phyloP scores from a whole-genome alignment of 2,329 filamentous ascomycete genomes.

The Penicillium glabrum region DNA sequence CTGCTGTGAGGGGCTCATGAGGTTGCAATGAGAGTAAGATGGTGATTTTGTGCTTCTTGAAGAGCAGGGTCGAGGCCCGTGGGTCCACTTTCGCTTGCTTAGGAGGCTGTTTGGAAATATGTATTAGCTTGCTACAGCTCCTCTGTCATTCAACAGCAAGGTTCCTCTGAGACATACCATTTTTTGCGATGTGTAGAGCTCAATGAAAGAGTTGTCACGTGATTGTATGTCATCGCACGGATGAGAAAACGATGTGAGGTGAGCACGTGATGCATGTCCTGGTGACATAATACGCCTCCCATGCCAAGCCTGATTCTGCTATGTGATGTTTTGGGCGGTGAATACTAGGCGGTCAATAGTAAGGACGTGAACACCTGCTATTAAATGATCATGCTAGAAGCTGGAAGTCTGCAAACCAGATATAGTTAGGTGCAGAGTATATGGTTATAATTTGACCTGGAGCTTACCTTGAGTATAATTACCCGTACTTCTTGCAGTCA shows the following conservation, averaged over 20 bases:
- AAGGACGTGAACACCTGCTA: no score
- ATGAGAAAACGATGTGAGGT: not conserved
- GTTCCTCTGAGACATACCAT: not conserved
- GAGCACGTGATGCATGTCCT: not conserved
- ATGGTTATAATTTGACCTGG: not conserved
- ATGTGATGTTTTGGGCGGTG: not conserved
- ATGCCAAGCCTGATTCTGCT: no score
- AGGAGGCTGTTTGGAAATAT: conserved; percentile 10
- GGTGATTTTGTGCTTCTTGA: conserved; percentile 72
- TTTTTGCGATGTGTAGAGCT: not conserved
- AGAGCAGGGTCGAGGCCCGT: conserved; percentile 63
- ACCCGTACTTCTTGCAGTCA: not conserved
- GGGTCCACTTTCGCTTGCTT: conserved; percentile 35
- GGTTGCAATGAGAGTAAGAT: conserved; percentile 67
- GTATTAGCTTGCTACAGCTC: not conserved
- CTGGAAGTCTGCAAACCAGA: not conserved
- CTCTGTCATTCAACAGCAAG: not conserved
- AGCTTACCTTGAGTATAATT: not conserved
- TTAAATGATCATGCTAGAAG: not conserved
- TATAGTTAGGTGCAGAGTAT: not conserved
- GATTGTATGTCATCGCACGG: not conserved
- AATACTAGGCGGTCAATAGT: not conserved
- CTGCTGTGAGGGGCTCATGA: conserved; percentile 55
- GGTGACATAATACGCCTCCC: no score
- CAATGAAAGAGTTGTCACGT: not conserved